Evolutionary conservation across 2,329 filamentous ascomycete genomes (phyloP).

Genomic region (Apiospora hydei): DNA sequence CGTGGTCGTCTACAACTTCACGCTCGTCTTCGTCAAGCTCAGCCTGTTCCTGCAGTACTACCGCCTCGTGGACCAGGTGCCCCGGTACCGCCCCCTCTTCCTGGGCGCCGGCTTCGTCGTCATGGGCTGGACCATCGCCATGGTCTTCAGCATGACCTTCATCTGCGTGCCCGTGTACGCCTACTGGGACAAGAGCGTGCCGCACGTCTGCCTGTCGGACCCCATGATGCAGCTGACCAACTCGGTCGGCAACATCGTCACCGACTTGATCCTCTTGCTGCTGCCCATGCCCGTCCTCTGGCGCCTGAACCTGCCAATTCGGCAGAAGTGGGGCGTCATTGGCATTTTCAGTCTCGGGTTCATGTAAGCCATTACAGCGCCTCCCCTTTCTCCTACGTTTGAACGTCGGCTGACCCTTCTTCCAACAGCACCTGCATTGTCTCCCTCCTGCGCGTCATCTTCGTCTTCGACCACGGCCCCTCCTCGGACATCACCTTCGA

Average conservation of each 20-base stretch:
- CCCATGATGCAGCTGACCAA: constrained; percentile 32
- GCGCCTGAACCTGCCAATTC: constrained; percentile 33
- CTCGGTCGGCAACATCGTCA: constrained; percentile 34
- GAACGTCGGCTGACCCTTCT: background rate
- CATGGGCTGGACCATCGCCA: constrained; percentile 32
- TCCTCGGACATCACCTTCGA: constrained; percentile 31
- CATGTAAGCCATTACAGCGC: constrained; percentile 30
- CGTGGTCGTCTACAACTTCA: constrained; percentile 32
- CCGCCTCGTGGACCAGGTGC: constrained; percentile 33
- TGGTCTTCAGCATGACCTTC: constrained; percentile 33
- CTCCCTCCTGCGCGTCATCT: constrained; percentile 34
- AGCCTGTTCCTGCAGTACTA: constrained; percentile 38
- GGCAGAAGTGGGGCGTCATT: constrained; percentile 33
- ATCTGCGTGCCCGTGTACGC: constrained; percentile 30
- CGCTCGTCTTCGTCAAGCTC: constrained; percentile 34
- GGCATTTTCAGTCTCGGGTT: constrained; percentile 34
- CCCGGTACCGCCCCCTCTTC: constrained; percentile 31
- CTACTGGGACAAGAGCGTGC: constrained; percentile 28
- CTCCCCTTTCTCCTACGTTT: background rate
- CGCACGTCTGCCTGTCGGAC: constrained; percentile 29
- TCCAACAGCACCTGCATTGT: constrained; percentile 30
- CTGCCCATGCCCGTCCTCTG: constrained; percentile 36
- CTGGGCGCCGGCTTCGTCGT: constrained; percentile 30
- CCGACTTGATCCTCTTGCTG: constrained; percentile 34
- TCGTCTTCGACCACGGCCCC: constrained; percentile 28